These are phyloP conservation scores for Apophysomyces trapeziformis DNA, from an alignment of 371 early-diverging fungal species.

Conservation along the genomic window DNA sequence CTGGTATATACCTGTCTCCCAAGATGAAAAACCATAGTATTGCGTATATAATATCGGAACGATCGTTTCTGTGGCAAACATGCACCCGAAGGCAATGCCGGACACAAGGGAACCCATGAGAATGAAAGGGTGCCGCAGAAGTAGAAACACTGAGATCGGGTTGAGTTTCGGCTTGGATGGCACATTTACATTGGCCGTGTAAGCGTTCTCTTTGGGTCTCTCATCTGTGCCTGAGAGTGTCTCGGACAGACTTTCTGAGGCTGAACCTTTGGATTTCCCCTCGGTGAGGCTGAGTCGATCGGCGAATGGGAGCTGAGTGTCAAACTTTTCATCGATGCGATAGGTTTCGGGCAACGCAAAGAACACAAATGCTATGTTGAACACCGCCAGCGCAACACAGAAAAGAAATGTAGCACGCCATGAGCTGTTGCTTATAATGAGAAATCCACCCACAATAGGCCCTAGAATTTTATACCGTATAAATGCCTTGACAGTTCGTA, in stretches of 20 bases:
- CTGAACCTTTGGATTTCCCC: neutral
- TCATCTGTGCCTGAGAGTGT: neutral
- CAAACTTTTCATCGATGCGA: slow-evolving; percentile 36
- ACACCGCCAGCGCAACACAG: slow-evolving; percentile 55
- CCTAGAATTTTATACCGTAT: slow-evolving; percentile 53
- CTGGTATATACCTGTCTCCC: slow-evolving; percentile 35
- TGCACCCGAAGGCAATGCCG: slow-evolving; percentile 55
- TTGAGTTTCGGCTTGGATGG: slow-evolving; percentile 17
- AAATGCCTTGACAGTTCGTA: slow-evolving; percentile 13
- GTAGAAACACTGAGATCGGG: slow-evolving; percentile 32
- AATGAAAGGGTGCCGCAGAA: slow-evolving; percentile 56
- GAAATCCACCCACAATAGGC: slow-evolving; percentile 37
- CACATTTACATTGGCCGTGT: neutral
- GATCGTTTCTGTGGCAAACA: slow-evolving; percentile 54
- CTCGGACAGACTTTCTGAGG: neutral
- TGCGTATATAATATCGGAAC: slow-evolving; percentile 36
- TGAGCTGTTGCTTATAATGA: slow-evolving; percentile 37
- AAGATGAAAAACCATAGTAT: slow-evolving; percentile 39
- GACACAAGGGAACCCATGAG: slow-evolving; percentile 46
- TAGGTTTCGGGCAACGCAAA: slow-evolving; percentile 70
- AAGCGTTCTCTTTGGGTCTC: neutral
- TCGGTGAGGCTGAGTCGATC: neutral
- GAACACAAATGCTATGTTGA: slow-evolving; percentile 46
- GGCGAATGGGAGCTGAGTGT: slow-evolving; percentile 7
- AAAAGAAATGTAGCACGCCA: slow-evolving; percentile 73